Conservation (phyloP, 228 moss, liverwort and hornwort genomes). For the Sphagnum fallax region DNA sequence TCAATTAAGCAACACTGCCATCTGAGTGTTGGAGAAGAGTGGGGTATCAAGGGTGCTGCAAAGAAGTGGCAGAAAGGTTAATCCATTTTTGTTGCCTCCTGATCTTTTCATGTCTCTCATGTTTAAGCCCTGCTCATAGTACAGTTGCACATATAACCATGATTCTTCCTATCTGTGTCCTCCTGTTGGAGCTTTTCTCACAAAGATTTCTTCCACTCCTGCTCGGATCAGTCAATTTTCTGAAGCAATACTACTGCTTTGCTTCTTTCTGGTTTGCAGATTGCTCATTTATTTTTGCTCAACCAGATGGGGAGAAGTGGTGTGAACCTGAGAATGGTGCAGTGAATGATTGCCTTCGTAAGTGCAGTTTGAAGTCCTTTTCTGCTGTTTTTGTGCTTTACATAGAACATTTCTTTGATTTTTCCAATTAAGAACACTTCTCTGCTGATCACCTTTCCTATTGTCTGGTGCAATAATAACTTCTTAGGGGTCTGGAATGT, state of each 20-base stretch:
- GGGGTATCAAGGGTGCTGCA: conserved; percentile 61
- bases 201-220: background rate
- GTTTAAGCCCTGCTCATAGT: too few relatives aligned
- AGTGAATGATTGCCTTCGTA: conserved; percentile 51
- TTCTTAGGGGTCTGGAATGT: conserved; percentile 3
- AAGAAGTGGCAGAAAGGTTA: conserved; percentile 67
- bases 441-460: conserved; percentile 13
- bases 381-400: background rate
- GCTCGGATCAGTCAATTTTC: background rate
- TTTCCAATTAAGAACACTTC: conserved; percentile 5
- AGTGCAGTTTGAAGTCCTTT: conserved; percentile 14
- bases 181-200: background rate
- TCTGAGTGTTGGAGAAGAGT: conserved; percentile 58
- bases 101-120: background rate
- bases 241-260: background rate
- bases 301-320: conserved; percentile 61
- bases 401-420: background rate
- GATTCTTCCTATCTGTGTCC: background rate
- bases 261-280: conserved; percentile 20
- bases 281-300: conserved; percentile 41
- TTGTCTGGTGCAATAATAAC: conserved; percentile 18
- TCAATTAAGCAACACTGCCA: conserved; percentile 57
- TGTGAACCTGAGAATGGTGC: conserved; percentile 54
- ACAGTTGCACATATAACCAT: background rate
- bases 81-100: background rate